phyloP scores from a whole-genome alignment of 2,329 filamentous ascomycete genomes.

The Lachnellula cervina region DNA sequence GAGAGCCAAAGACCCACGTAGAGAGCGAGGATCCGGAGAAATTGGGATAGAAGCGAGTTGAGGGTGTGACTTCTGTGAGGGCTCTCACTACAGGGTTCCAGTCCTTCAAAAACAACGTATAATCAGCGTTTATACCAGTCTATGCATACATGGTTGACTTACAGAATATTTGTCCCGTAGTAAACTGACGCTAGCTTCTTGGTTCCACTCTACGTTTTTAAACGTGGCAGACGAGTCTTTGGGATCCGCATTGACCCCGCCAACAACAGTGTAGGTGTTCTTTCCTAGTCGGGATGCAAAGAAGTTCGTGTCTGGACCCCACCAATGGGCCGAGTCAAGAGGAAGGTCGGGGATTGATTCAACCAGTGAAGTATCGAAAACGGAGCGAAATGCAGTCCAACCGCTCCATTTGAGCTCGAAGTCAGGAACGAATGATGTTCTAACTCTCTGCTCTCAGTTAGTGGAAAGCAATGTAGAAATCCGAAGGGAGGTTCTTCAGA shows the following conservation, averaged over 20 bases:
- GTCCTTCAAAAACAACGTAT: slow-evolving; percentile 15
- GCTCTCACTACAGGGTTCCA: slow-evolving; percentile 35
- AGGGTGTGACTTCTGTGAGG: slow-evolving; percentile 31
- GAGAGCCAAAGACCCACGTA: slow-evolving; percentile 29
- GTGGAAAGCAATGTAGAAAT: background rate
- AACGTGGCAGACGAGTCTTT: slow-evolving; percentile 21
- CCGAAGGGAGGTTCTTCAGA: background rate
- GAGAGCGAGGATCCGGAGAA: slow-evolving; percentile 29
- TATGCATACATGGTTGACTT: background rate
- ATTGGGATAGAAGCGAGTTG: slow-evolving; percentile 34
- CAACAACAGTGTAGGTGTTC: slow-evolving; percentile 32
- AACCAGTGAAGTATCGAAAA: slow-evolving; percentile 33
- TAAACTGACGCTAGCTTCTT: slow-evolving; percentile 25
- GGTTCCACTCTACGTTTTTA: slow-evolving; percentile 27
- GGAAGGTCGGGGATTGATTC: slow-evolving; percentile 31
- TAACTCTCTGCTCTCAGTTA: slow-evolving; percentile 16
- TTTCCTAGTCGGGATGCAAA: slow-evolving; percentile 30
- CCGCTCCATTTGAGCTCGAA: slow-evolving; percentile 35
- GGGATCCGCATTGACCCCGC: slow-evolving; percentile 24
- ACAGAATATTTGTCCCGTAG: slow-evolving; percentile 29
- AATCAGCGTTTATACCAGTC: background rate
- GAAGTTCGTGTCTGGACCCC: slow-evolving; percentile 31
- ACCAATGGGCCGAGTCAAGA: slow-evolving; percentile 35
- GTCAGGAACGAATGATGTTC: slow-evolving; percentile 25
- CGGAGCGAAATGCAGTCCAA: slow-evolving; percentile 34